Percentiles rank a stretch among this genome's conserved stretches.
Evolutionary conservation across 371 early-diverging fungal species (phyloP).

Genomic region (Syncephalastrum racemosum): DNA sequence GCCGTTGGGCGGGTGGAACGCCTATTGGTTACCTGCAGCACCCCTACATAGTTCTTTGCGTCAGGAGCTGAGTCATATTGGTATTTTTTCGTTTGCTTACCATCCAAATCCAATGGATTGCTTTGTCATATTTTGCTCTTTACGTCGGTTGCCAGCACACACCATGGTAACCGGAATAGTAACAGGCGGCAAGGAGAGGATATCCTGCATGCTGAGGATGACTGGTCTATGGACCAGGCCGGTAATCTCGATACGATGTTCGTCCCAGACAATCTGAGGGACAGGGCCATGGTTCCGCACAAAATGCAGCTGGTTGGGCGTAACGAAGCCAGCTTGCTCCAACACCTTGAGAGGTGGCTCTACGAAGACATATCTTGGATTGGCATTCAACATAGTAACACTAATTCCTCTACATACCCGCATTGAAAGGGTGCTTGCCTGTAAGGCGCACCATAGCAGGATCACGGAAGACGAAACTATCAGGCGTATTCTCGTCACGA

Average conservation of each 20-base stretch:
- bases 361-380: not conserved
- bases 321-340: constrained; percentile 52
- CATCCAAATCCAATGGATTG: constrained; percentile 77
- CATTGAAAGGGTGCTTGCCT: constrained; percentile 62
- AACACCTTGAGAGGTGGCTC: constrained; percentile 54
- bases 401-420: constrained; percentile 25
- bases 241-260: constrained; percentile 33
- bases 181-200: constrained; percentile 46
- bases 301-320: constrained; percentile 58
- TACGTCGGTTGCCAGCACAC: constrained; percentile 86
- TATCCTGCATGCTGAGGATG: constrained; percentile 56
- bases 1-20: not conserved
- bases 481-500: constrained; percentile 47
- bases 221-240: constrained; percentile 52
- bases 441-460: constrained; percentile 46
- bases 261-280: constrained; percentile 58
- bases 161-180: constrained; percentile 61
- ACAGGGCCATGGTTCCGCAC: constrained; percentile 87
- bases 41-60: constrained; percentile 7
- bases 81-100: constrained; percentile 17
- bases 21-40: constrained; percentile 11
- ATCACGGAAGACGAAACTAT: constrained; percentile 47
- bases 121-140: constrained; percentile 76
- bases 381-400: not conserved
- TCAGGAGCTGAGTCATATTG: no score